Evolutionary conservation across 169 alveolate genomes (phyloP), one percentile per base, ranked within the genome.

Genomic region (Cryptosporidium canis): DNA sequence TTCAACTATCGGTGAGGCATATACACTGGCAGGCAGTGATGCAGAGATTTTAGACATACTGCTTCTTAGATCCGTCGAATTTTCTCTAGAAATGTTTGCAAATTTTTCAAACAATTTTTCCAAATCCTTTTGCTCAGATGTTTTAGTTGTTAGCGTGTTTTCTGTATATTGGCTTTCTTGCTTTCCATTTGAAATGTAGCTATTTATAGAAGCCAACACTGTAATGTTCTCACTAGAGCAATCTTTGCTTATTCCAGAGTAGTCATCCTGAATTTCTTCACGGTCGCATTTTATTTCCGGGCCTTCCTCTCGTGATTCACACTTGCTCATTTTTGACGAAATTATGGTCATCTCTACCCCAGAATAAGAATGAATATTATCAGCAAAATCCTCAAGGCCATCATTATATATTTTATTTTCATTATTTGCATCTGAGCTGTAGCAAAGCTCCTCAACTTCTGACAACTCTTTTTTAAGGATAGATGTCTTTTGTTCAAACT

Each of bases 1-100:
- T 58, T 58, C 87, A 21, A 7, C 21, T 18, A 37, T 16, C 12
- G 87, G 87, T 9, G 87, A 77, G 37, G 68, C 61, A 77, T 48
- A 77, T 9, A 77, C 64, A 27, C 87, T 77, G 16, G 87, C 70
- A 31, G 87, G 87, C 21, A 77, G 21, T 21, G 87, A 77, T 27
- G 43, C 70, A 0, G 87, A 77, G 14, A 77, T 77, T 41, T 61
- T 77, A 27, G 87, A 44, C 44, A 70, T 55, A 18, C 67, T 70
- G 24, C 41, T 51, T 37, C 45, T 70, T 14, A 47, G 24, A n/a
- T 68, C 83, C n/a, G 66, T 48, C 21, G 83, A 45, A 24, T 29
- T 29, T 11, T 48, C 66, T 31, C 48, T 70, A 12, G 84, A 55
- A 51, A 70, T 48, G n/a, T 51, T 51, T 11, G 64, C 16, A 51